These are phyloP conservation scores for Bolboschoenus planiculmis DNA, from an alignment of 176 grass and related monocot species.

Conservation along the genomic window DNA sequence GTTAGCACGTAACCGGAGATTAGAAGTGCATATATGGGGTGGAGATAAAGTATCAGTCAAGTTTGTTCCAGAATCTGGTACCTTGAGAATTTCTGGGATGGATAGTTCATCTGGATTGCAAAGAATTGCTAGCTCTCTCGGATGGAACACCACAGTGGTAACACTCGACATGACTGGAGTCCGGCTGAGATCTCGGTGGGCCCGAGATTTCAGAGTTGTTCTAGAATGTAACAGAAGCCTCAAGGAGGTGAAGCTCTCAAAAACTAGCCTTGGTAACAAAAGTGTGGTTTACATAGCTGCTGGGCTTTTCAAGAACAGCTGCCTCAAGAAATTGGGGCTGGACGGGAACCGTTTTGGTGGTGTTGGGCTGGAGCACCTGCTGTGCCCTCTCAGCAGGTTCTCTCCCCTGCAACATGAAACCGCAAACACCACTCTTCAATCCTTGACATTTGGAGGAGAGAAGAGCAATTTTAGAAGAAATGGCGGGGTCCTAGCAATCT, in stretches of 20 bases:
- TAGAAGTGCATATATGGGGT: constrained; percentile 86
- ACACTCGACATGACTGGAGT: constrained; percentile 71
- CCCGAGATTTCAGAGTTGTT: constrained; percentile 71
- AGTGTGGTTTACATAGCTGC: constrained; percentile 83
- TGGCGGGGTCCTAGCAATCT: constrained; percentile 52
- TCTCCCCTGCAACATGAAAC: constrained; percentile 70
- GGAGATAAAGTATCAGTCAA: constrained; percentile 49
- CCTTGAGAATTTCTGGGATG: constrained; percentile 59
- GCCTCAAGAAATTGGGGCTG: constrained; percentile 59
- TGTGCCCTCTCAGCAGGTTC: constrained; percentile 78
- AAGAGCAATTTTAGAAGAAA: constrained; percentile 42
- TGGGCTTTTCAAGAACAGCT: constrained; percentile 80
- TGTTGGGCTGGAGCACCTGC: constrained; percentile 70
- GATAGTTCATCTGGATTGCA: constrained; percentile 39
- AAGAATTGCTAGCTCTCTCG: constrained; percentile 56
- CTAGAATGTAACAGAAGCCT: constrained; percentile 63
- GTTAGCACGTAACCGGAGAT: constrained; percentile 53
- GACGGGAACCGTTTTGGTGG: constrained; percentile 71
- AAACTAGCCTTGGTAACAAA: constrained; percentile 62
- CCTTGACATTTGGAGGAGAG: constrained; percentile 64
- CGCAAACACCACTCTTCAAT: constrained; percentile 57
- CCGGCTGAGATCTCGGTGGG: constrained; percentile 57
- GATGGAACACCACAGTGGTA: constrained; percentile 69
- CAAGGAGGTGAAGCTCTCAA: constrained; percentile 55
- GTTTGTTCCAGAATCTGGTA: constrained; percentile 56